Evolutionary conservation across 805 yeast species (phyloP), one percentile per base, ranked within the genome.

Genomic region (Suhomyces sp.): DNA sequence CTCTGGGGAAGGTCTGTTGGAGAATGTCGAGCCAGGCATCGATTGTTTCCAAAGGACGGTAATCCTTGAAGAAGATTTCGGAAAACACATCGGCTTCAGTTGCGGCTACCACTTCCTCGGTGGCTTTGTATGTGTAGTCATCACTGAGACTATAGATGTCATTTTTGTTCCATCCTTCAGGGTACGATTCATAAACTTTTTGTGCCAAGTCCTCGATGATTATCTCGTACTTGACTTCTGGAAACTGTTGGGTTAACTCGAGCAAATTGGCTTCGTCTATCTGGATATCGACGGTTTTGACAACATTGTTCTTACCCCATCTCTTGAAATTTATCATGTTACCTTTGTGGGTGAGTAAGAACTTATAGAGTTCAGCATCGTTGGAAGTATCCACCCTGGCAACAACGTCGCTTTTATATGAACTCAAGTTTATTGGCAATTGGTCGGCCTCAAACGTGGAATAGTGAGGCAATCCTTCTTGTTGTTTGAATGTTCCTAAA

Each of bases 1-100:
- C 48, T 7, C 78, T 72, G 0, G 95, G 87, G 54, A 74, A 85
- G 2, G 84, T 71, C 36, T 72, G 69, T 40, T 69, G 66, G 14
- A 88, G 50, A 15, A 79, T 47, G 29, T 77, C 82, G 44, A 82
- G 66, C 95, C 95, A 87, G 1, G 79, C 64, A 48, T 85, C 72
- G 13, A 88, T 81, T 4, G 87, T 74, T 19, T 74, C 73, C 40
- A 86, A 62, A 19, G 83, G 77, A 40, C 90, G 69, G 59, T 78
- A 88, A 33, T 77, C 80, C 42, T 70, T 73, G 57, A 88, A 88
- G 54, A 88, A 88, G 4, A 78, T 43, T 39, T 81, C 85, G 0
- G 67, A 47, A 33, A 47, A 40, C 6, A 42, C 40, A 31, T 52
- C 33, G n/a, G 43, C 34, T 17, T 43, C 29, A 1, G 39, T 27